Conservation (phyloP, 495 filamentous ascomycete species). For the Penicillium diatomitis region DNA sequence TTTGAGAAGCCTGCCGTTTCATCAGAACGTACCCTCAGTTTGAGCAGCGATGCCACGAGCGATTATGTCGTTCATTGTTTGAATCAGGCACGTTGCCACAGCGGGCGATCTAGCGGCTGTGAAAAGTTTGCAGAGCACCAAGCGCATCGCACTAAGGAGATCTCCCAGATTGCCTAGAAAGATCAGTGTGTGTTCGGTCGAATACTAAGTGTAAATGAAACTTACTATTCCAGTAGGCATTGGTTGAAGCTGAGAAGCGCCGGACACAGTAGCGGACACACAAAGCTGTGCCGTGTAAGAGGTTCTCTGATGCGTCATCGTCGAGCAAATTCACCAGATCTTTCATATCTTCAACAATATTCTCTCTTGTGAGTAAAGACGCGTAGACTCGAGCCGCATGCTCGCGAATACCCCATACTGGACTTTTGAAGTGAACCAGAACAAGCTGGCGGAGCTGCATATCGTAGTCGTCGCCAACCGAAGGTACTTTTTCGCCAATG, state of each 20-base stretch:
- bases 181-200: not conserved
- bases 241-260: slow-evolving; percentile 23
- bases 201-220: not conserved
- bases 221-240: slow-evolving; percentile 23
- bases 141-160: slow-evolving; percentile 18
- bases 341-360: slow-evolving; percentile 42
- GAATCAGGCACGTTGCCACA: slow-evolving; percentile 29
- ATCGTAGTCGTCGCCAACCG: slow-evolving; percentile 23
- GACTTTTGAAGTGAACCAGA: slow-evolving; percentile 48
- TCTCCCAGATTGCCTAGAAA: slow-evolving; percentile 21
- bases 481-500: slow-evolving; percentile 46
- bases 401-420: slow-evolving; percentile 81
- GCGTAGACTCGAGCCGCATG: slow-evolving; percentile 77
- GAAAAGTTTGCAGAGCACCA: slow-evolving; percentile 20
- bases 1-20: not conserved
- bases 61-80: slow-evolving; percentile 31
- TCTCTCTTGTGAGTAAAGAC: slow-evolving; percentile 45
- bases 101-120: slow-evolving; percentile 28
- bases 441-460: slow-evolving; percentile 26
- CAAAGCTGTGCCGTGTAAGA: slow-evolving; percentile 53
- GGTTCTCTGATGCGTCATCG: slow-evolving; percentile 42
- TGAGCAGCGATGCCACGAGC: slow-evolving; percentile 25
- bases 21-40: slow-evolving; percentile 17
- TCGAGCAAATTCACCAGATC: slow-evolving; percentile 33
- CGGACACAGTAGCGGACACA: slow-evolving; percentile 41